Base-by-base conservation (phyloP, 2,329 filamentous ascomycete species). In the Neofusicoccum parvum region DNA sequence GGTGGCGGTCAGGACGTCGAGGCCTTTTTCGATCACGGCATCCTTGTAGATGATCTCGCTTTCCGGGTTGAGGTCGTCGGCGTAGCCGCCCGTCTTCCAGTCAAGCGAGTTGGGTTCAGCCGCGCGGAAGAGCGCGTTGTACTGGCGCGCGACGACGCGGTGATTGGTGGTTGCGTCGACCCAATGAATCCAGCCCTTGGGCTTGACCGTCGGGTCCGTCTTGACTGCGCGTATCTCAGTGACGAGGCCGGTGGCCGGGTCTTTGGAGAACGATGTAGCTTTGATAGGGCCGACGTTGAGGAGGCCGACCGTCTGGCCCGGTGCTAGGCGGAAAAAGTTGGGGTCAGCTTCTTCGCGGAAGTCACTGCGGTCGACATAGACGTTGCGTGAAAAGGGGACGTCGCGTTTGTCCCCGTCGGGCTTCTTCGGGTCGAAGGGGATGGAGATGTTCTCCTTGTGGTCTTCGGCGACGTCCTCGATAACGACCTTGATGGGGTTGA, bases 401-500 rank as follows among this genome's bases (percentile, higher is more conserved):
- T 79, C 81, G 72, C 88, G 86, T 66, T 81, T 83, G 37, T 88
- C 89, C 77, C 90, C 87, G 15, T 82, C 83, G 1, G 90, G 85
- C 70, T 94, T 88, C 79, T 96, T 96, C 27, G 92, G 89, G 17
- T 91, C 91, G 80, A 96, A 97, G 0, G 93, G 92, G 7, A 92
- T 81, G 2, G 87, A 85, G 3, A 94, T 76, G 67, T 90, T 86
- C 69, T 88, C 85, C 37, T 81, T 68, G 66, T 91, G 87, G 60
- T 90, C 83, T 63, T 91, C 89, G 14, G 89, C 85, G n/a, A 91
- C 83, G 72, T 94, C 91, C 70, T 95, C 91, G 66, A 97, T 92
- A 36, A 92, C 82, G 12, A 97, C 88, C 39, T 88, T 89, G 51
- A 97, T 82, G 0, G 94, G 94, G 70, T 97, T 92, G 20, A 97